Evolutionary conservation across 1,284 basidiomycete species (phyloP).

Genomic region (Cystobasidium pallidum): DNA sequence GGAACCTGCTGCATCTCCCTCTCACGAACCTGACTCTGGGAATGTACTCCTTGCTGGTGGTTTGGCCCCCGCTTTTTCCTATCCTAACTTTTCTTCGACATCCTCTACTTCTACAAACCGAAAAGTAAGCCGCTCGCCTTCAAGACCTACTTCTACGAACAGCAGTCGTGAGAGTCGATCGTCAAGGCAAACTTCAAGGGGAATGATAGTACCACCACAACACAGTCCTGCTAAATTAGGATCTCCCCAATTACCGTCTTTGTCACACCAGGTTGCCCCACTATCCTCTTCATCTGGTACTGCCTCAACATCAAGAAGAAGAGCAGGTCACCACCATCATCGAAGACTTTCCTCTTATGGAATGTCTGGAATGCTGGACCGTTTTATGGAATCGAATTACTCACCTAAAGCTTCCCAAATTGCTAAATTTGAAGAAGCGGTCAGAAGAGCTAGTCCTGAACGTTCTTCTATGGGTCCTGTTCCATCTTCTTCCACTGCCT

Average conservation of each 20-base stretch:
- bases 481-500: slow-evolving; percentile 7
- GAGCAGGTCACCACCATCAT: slow-evolving; percentile 19
- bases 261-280: not conserved
- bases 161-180: slow-evolving; percentile 4
- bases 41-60: not conserved
- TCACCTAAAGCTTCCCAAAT: slow-evolving; percentile 40
- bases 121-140: slow-evolving; percentile 14
- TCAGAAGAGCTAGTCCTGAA: slow-evolving; percentile 24
- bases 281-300: not conserved
- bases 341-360: slow-evolving; percentile 28
- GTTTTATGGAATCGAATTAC: slow-evolving; percentile 39
- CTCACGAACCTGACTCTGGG: not conserved
- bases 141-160: slow-evolving; percentile 2
- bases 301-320: slow-evolving; percentile 12
- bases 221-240: slow-evolving; percentile 1
- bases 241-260: slow-evolving; percentile 8
- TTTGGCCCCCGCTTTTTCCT: slow-evolving; percentile 38
- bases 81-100: slow-evolving; percentile 2
- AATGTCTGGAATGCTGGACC: slow-evolving; percentile 37
- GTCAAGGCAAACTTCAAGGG: not conserved
- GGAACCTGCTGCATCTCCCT: not conserved
- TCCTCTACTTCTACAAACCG: not conserved
- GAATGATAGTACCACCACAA: not conserved
- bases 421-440: slow-evolving; percentile 36
- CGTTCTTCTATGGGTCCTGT: not conserved